Conservation (phyloP, 208 protist species). For the Leishmania major region DNA sequence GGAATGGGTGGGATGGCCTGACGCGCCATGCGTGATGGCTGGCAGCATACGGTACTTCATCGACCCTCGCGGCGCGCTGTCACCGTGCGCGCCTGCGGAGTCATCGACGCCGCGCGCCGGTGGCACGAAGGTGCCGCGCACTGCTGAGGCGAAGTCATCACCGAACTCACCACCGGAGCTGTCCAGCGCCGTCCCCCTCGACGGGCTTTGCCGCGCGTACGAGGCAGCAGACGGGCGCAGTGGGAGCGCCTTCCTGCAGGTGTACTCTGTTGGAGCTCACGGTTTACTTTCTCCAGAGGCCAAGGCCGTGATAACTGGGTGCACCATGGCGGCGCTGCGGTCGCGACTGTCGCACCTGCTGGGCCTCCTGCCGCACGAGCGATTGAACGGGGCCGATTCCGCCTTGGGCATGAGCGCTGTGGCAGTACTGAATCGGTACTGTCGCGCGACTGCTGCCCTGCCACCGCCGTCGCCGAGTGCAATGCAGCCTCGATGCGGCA, state of each 20-base stretch:
- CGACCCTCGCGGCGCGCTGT: background rate
- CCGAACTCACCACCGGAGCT: background rate
- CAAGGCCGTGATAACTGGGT: slow-evolving; percentile 15
- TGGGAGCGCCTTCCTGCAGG: slow-evolving; percentile 17
- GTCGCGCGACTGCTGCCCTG: background rate
- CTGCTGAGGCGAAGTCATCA: background rate
- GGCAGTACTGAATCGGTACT: slow-evolving; percentile 4
- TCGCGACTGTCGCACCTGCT: slow-evolving; percentile 23
- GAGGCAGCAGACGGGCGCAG: background rate
- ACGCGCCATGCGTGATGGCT: background rate
- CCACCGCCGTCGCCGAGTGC: background rate
- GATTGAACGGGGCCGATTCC: background rate
- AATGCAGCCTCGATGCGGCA: background rate
- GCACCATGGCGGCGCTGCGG: slow-evolving; percentile 25
- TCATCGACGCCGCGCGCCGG: background rate
- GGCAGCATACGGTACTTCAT: background rate
- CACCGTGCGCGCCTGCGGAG: background rate
- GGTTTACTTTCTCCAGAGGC: slow-evolving; percentile 24
- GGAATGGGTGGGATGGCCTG: slow-evolving; percentile 32
- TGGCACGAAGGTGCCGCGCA: no score
- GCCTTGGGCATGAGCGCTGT: background rate
- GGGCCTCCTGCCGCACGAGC: background rate
- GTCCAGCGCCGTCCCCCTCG: background rate
- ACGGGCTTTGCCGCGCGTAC: slow-evolving; percentile 19
- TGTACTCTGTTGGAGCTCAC: slow-evolving; percentile 24